Base-by-base conservation (phyloP, 495 filamentous ascomycete species). In the Durotheca rogersii region DNA sequence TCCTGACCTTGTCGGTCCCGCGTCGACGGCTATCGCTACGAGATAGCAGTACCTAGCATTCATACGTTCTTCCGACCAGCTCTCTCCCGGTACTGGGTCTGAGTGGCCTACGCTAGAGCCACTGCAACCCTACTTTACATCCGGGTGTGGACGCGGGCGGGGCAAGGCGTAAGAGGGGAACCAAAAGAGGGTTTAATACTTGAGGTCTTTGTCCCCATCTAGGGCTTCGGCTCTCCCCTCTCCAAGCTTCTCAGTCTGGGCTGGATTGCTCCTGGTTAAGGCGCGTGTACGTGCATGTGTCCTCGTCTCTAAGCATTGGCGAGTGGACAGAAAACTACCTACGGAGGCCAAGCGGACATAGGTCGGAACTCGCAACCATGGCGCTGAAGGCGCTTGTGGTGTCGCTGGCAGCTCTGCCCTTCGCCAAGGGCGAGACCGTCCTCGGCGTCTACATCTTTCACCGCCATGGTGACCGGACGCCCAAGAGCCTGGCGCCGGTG, bases 361-460 rank as follows among this genome's bases (percentile, higher is more conserved):
- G n/a, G n/a, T 21, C 35, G 6, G 12, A 40, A 15, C 9, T 20
- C n/a, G 30, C 15, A 50, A 36, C 11, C 19, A 65, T 65, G 62
- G 55, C 15, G 30, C 35, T 56, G 30, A 62, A 53, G 38, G 41
- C 59, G 3, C 17, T 62, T 37, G 15, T 72, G 33, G 37, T 68
- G 25, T 57, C 62, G 10, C 54, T 72, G 29, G 58, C 67, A n/a
- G 30, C 68, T 16, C 39, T 71, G 19, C 64, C 72, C 7, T 44
- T 72, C 9, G 63, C 69, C 3, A 61, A 72, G 7, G 73, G 69
- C 9, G 82, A 85, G 66, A 84, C 77, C 11, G 71, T 87, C 18
- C 84, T 85, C 64, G 82, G 79, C 30, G 73, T 82, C 17, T 87
- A 87, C 41, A 79, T 88, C 55, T 90, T 86, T 71, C 81, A 80